Base-by-base conservation (phyloP, 1,139 yeast genomes). In the Scheffersomyces lignicola region DNA sequence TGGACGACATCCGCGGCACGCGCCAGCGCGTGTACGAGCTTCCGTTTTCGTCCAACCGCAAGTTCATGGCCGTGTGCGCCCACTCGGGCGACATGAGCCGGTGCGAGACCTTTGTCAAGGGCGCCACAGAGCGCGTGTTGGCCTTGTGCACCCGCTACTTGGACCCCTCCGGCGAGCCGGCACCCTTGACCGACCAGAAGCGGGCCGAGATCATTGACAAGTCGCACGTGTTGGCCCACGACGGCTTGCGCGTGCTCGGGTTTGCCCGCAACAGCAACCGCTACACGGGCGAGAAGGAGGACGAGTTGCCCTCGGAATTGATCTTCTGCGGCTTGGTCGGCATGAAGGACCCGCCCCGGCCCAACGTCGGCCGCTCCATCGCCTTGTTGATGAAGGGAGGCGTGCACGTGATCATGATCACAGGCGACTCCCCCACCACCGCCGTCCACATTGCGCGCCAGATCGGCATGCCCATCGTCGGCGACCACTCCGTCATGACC, bases 341-440 rank as follows among this genome's bases (percentile, higher is more conserved):
- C 38, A 88, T 92, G 95, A 87, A 87, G 49, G 97, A 92, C 62
- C 98, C 98, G 9, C 98, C 97, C 37, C 77, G 97, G 53, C 83
- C 90, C 7, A 81, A 83, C 41, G 97, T 89, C 5, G 74, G 77
- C 34, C 66, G 72, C 38, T 82, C 96, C 2, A 76, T 92, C 41
- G 75, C 85, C 12, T 68, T 79, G 43, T 71, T 92, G 42, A 73
- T 88, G 72, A 80, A 80, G 52, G 96, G 97, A 42, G 96, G 97
- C 34, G 97, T 92, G 27, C 95, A 88, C 55, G 89, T 92, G 11
- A 85, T 92, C 35, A 92, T 92, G 97, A 90, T 92, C 47, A 92
- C 98, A 13, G 98, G 98, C 48, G 98, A 92, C 60, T 78, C 90
- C 31, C 96, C 90, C 47, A 79, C 84, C 8, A 92, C 98, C n/a